Evolutionary conservation across 169 alveolate genomes (phyloP).

Genomic region (Eimeria acervulina): DNA sequence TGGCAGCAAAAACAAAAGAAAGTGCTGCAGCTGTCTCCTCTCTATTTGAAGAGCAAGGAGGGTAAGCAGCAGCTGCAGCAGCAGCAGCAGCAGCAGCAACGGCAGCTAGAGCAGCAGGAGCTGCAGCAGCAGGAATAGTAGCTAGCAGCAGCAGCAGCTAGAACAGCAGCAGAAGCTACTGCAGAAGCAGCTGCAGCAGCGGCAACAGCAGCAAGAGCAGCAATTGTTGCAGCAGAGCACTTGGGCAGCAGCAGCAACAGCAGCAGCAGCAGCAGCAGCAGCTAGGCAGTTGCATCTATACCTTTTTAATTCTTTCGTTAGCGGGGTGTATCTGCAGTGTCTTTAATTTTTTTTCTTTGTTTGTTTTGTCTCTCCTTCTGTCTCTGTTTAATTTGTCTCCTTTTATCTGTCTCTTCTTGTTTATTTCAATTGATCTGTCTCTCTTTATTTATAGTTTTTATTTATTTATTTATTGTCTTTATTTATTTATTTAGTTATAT

Average conservation of each 20-base stretch:
- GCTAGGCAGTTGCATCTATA: not conserved
- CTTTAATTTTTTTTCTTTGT: too few relatives aligned
- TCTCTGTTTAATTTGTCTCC: too few relatives aligned
- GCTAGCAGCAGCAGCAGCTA: too few relatives aligned
- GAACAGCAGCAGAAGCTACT: too few relatives aligned
- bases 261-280: not conserved
- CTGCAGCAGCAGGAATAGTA: too few relatives aligned
- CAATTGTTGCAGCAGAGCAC: too few relatives aligned
- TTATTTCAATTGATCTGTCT: not conserved
- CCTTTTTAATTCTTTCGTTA: not conserved
- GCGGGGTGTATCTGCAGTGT: not conserved
- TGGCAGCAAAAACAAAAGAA: not conserved
- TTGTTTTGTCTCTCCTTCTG: too few relatives aligned
- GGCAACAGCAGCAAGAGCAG: too few relatives aligned
- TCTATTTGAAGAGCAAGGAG: not conserved
- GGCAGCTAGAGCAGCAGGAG: not conserved
- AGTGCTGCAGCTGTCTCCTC: not conserved
- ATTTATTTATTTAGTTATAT: not conserved
- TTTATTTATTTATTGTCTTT: too few relatives aligned
- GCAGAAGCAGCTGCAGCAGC: too few relatives aligned
- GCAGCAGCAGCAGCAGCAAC: conserved; percentile 4
- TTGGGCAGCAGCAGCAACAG: not conserved
- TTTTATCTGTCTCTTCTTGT: too few relatives aligned
- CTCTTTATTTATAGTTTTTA: too few relatives aligned
- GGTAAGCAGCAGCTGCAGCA: not conserved